These are phyloP conservation scores for Xylariaceae sp. DNA, from an alignment of 2,329 filamentous ascomycete species.

Conservation along the genomic window DNA sequence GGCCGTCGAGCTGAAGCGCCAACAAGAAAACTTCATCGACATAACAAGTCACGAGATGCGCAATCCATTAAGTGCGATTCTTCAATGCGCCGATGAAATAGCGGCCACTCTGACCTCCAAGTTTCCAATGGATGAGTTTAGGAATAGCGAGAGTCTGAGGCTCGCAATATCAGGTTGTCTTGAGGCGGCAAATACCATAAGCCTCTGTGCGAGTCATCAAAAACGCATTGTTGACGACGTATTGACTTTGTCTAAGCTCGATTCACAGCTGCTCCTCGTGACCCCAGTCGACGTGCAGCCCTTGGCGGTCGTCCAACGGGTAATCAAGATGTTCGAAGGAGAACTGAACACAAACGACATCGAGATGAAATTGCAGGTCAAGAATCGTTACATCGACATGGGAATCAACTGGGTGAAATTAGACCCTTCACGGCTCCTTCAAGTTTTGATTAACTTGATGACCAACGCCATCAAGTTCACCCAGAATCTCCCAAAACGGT, in stretches of 20 bases:
- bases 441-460: constrained; percentile 72
- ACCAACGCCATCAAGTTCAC: constrained; percentile 63
- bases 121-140: constrained; percentile 31
- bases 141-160: constrained; percentile 42
- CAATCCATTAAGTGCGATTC: constrained; percentile 67
- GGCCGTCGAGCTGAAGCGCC: constrained; percentile 71
- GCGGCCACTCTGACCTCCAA: constrained; percentile 44
- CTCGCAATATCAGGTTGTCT: constrained; percentile 48
- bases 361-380: constrained; percentile 61
- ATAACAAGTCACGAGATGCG: constrained; percentile 72
- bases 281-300: constrained; percentile 67
- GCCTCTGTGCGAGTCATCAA: constrained; percentile 72
- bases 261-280: constrained; percentile 64
- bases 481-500: constrained; percentile 51
- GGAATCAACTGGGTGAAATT: constrained; percentile 66
- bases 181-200: constrained; percentile 76
- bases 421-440: constrained; percentile 68
- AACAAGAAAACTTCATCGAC: constrained; percentile 67
- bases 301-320: constrained; percentile 59
- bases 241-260: constrained; percentile 62
- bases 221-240: constrained; percentile 67
- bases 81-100: constrained; percentile 74
- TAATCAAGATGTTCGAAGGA: constrained; percentile 73
- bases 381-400: constrained; percentile 60
- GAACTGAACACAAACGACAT: constrained; percentile 69